A percentile compares a stretch with the other conserved stretches of the same genome.
phyloP scores from a whole-genome alignment of 257 asterid genomes.

The Euphrasia confusa region DNA sequence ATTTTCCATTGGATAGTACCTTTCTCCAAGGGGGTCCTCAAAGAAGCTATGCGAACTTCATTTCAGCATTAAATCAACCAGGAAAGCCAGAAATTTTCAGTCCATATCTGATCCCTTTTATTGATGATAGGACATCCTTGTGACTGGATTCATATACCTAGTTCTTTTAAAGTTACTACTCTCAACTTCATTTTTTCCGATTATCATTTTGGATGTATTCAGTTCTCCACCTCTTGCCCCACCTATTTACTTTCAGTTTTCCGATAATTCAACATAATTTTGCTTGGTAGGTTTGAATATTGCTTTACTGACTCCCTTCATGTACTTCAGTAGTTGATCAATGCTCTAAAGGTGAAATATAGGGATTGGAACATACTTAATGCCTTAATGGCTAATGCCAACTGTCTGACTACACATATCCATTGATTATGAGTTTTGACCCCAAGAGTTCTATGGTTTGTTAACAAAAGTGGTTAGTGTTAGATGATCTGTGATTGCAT shows the following conservation, averaged over 20 bases:
- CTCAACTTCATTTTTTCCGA: background rate
- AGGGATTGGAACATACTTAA: background rate
- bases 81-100: constrained; percentile 7
- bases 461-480: background rate
- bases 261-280: background rate
- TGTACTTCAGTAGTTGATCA: background rate
- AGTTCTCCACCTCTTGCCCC: too few species aligned
- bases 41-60: background rate
- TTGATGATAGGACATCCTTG: constrained; percentile 2
- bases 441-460: constrained; percentile 6
- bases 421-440: background rate
- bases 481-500: constrained; percentile 5
- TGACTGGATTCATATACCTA: background rate
- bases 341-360: too few species aligned
- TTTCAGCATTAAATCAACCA: background rate
- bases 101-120: background rate
- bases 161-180: background rate
- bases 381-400: too few species aligned
- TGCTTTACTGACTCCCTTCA: constrained; percentile 5
- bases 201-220: too few species aligned
- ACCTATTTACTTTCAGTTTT: too few species aligned
- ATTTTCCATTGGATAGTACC: constrained; percentile 6
- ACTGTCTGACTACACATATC: background rate
- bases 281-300: background rate
- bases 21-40: constrained; percentile 9